Evolutionary conservation across 1,284 basidiomycete species (phyloP).

Genomic region (Phlebopus sp.): DNA sequence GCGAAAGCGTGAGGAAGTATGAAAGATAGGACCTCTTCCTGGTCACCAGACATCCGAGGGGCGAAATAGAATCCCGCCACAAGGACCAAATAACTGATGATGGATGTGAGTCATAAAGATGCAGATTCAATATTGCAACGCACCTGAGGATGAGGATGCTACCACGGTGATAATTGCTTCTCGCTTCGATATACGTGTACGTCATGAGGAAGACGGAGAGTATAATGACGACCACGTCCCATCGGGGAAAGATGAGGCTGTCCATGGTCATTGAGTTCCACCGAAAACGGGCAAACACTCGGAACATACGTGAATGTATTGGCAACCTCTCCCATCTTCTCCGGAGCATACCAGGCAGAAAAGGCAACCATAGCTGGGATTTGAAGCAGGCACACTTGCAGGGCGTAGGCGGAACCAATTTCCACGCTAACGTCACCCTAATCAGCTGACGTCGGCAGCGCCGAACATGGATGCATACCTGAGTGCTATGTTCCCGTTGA

Average conservation of each 20-base stretch:
- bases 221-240: slow-evolving; percentile 97
- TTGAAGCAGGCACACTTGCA: slow-evolving; percentile 97
- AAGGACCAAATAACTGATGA: slow-evolving; percentile 53
- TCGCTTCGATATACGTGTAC: slow-evolving; percentile 98
- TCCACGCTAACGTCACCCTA: slow-evolving; percentile 76
- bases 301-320: slow-evolving; percentile 83
- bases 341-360: slow-evolving; percentile 88
- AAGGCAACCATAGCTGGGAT: slow-evolving; percentile 99
- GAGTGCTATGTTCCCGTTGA: slow-evolving; percentile 96
- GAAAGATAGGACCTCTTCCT: slow-evolving; percentile 13
- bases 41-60: slow-evolving; percentile 31
- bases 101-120: neutral
- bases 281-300: slow-evolving; percentile 8
- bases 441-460: slow-evolving; percentile 1
- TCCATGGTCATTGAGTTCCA: neutral
- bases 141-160: slow-evolving; percentile 90
- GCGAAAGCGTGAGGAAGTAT: slow-evolving; percentile 10
- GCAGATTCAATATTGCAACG: slow-evolving; percentile 11
- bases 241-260: slow-evolving; percentile 96
- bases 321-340: slow-evolving; percentile 77
- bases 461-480: slow-evolving; percentile 53
- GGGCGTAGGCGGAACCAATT: slow-evolving; percentile 97
- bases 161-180: slow-evolving; percentile 95
- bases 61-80: slow-evolving; percentile 62
- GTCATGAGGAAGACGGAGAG: slow-evolving; percentile 95